phyloP scores from a whole-genome alignment of 108 stramenopile species.

The Schizochytrium sp. region DNA sequence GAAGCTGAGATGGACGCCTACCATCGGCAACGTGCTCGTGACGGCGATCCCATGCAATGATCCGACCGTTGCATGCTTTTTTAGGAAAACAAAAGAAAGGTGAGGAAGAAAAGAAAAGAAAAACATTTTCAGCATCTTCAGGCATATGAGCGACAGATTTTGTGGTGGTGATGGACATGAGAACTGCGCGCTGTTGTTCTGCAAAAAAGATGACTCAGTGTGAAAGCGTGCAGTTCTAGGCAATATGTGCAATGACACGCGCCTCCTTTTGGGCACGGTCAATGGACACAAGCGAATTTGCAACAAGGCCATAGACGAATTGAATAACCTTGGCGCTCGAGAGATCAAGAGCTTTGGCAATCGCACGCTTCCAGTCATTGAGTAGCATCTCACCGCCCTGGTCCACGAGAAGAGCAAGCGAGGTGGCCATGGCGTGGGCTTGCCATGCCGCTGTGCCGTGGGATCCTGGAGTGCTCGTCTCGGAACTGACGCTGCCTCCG shows the following conservation, averaged over 20 bases:
- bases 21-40: background rate
- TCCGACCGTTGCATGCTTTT: too few species aligned
- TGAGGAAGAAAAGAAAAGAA: too few species aligned
- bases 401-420: background rate
- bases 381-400: conserved; percentile 1
- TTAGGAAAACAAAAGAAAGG: too few species aligned
- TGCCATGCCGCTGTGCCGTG: background rate
- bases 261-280: background rate
- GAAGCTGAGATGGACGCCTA: background rate
- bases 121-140: too few species aligned
- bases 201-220: too few species aligned
- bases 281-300: background rate
- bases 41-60: background rate
- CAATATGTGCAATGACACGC: background rate
- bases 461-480: background rate
- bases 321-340: background rate
- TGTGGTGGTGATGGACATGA: too few species aligned
- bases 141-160: too few species aligned
- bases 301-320: background rate
- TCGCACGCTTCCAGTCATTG: background rate
- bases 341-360: background rate
- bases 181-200: too few species aligned
- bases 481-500: background rate
- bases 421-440: background rate
- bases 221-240: background rate